Conservation (phyloP, 331 rosid species). For the Spiraea crenata region DNA sequence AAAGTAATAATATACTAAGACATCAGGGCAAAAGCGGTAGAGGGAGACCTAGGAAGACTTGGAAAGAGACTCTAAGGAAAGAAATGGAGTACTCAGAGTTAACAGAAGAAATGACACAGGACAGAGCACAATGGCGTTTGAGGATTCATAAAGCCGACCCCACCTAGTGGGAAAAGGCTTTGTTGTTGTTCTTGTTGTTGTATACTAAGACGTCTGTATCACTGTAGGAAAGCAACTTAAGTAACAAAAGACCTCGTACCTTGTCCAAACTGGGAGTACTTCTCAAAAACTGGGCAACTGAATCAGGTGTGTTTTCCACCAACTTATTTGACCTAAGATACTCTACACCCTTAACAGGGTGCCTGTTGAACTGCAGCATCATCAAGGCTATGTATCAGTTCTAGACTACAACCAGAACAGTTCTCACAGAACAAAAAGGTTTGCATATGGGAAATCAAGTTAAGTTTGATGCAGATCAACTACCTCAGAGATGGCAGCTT, state of each 20-base stretch:
- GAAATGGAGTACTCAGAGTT: too few relatives aligned
- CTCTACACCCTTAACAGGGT: slow-evolving; percentile 82
- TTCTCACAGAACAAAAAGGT: slow-evolving; percentile 24
- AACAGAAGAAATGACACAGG: too few relatives aligned
- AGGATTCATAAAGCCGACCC: too few relatives aligned
- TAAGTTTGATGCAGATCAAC: slow-evolving; percentile 4
- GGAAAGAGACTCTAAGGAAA: too few relatives aligned
- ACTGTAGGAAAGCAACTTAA: slow-evolving; percentile 26
- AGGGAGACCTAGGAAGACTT: too few relatives aligned
- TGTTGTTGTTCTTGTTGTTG: too few relatives aligned
- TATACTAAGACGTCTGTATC: slow-evolving; percentile 23
- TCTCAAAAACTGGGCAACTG: slow-evolving; percentile 91
- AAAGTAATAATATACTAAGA: slow-evolving; percentile 19
- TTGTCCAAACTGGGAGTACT: slow-evolving; percentile 80
- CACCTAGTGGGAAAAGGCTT: too few relatives aligned
- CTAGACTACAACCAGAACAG: slow-evolving; percentile 22
- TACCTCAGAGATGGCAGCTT: slow-evolving; percentile 92
- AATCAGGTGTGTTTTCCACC: slow-evolving; percentile 80
- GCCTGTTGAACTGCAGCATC: slow-evolving; percentile 83
- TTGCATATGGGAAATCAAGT: neutral
- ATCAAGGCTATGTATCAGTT: slow-evolving; percentile 48
- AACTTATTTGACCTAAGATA: slow-evolving; percentile 80
- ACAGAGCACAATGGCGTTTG: too few relatives aligned
- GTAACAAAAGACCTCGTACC: slow-evolving; percentile 49
- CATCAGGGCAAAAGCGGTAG: too few relatives aligned